Conservation (phyloP, 2,329 filamentous ascomycete genomes). For the Fusarium sp. region DNA sequence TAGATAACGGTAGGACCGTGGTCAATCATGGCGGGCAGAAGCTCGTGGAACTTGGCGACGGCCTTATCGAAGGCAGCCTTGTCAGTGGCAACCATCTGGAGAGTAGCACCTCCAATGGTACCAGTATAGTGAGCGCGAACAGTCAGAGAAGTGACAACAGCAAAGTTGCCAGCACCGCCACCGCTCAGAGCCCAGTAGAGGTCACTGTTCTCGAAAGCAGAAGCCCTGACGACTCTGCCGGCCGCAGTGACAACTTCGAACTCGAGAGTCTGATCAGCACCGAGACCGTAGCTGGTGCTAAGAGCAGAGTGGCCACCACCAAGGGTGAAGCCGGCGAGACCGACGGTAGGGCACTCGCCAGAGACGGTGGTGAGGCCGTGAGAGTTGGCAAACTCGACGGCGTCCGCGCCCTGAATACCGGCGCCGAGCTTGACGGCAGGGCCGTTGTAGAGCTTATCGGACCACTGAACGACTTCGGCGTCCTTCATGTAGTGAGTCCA, state of each 20-base stretch:
- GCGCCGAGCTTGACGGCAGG: conserved; percentile 66
- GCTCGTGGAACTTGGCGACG: conserved; percentile 42
- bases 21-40: conserved; percentile 56
- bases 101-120: conserved; percentile 49
- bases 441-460: conserved; percentile 59
- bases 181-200: conserved; percentile 74
- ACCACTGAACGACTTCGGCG: conserved; percentile 54
- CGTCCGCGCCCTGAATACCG: conserved; percentile 64
- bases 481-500: conserved; percentile 58
- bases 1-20: conserved; percentile 61
- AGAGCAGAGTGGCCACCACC: conserved; percentile 68
- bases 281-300: conserved; percentile 66
- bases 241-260: conserved; percentile 66
- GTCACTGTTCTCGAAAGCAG: conserved; percentile 61
- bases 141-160: conserved; percentile 67
- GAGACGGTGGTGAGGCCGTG: conserved; percentile 64
- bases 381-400: conserved; percentile 58
- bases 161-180: conserved; percentile 71
- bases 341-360: conserved; percentile 68
- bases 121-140: conserved; percentile 61
- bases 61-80: conserved; percentile 35
- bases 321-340: conserved; percentile 69
- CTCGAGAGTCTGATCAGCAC: conserved; percentile 69
- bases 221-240: conserved; percentile 62
- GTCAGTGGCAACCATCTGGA: conserved; percentile 18